Conservation (phyloP, 768 basidiomycete species). For the Naganishia randhawae region DNA sequence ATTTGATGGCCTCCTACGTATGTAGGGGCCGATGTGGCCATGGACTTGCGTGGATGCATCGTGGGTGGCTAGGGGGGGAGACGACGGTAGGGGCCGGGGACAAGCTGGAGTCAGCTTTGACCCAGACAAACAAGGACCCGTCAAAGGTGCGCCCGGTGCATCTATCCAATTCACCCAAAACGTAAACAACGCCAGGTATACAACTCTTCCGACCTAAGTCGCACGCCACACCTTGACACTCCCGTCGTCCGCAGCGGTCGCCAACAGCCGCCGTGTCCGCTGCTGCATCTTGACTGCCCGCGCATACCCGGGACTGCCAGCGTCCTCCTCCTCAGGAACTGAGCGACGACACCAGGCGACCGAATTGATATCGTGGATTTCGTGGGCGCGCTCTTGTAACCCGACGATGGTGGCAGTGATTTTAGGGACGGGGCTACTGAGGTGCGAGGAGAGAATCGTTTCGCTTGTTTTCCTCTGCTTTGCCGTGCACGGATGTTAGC, state of each 20-base stretch:
- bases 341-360: conserved; percentile 71
- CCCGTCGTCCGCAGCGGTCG: conserved; percentile 84
- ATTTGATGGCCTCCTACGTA: conserved; percentile 21
- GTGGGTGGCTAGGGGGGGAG: not conserved
- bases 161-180: too few relatives aligned
- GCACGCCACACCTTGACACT: conserved; percentile 68
- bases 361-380: conserved; percentile 76
- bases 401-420: not conserved
- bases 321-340: conserved; percentile 11
- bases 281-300: conserved; percentile 41
- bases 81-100: not conserved
- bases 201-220: not conserved
- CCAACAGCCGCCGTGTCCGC: conserved; percentile 62
- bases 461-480: conserved; percentile 1
- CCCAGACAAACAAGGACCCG: too few relatives aligned
- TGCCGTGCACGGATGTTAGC: too few relatives aligned
- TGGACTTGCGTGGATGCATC: conserved; percentile 29
- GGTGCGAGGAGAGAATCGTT: conserved; percentile 21
- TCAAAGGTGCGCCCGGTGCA: too few relatives aligned
- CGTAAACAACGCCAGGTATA: not conserved
- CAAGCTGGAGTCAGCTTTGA: too few relatives aligned
- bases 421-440: conserved; percentile 2
- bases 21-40: conserved; percentile 26
- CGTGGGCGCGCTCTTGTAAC: conserved; percentile 64
- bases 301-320: conserved; percentile 12